These are phyloP conservation scores for Rhododendron mucronatum DNA, from an alignment of 148 eudicot genomes.

Conservation along the genomic window DNA sequence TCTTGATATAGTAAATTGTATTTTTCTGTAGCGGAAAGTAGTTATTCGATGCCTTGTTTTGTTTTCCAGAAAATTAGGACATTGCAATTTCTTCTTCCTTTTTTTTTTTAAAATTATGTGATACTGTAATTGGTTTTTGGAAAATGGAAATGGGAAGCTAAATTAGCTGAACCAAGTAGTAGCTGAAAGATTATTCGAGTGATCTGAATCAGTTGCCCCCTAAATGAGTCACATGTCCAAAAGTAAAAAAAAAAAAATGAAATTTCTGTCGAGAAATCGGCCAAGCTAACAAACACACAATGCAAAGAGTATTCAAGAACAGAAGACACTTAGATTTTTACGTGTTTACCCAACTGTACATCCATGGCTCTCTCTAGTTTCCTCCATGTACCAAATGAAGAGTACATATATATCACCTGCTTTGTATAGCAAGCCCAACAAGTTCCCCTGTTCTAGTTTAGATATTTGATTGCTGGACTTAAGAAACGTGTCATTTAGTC, in stretches of 20 bases:
- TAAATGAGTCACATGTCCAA: neutral
- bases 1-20: neutral
- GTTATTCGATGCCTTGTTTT: neutral
- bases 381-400: neutral
- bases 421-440: neutral
- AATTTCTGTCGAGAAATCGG: neutral
- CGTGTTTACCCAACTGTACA: neutral
- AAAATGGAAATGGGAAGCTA: neutral
- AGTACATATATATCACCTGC: neutral
- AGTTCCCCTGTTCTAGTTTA: neutral
- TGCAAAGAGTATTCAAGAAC: neutral
- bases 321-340: neutral
- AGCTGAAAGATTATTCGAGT: neutral
- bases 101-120: neutral
- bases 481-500: neutral
- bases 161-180: neutral
- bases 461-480: neutral
- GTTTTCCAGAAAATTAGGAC: neutral
- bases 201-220: neutral
- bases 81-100: neutral
- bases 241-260: neutral
- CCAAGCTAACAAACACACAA: neutral
- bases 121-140: neutral
- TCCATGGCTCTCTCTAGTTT: neutral
- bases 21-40: neutral